Percentiles rank a stretch among this genome's conserved stretches.
Conservation (phyloP, 768 basidiomycete genomes). For the Tricholoma bakamatsutake region DNA sequence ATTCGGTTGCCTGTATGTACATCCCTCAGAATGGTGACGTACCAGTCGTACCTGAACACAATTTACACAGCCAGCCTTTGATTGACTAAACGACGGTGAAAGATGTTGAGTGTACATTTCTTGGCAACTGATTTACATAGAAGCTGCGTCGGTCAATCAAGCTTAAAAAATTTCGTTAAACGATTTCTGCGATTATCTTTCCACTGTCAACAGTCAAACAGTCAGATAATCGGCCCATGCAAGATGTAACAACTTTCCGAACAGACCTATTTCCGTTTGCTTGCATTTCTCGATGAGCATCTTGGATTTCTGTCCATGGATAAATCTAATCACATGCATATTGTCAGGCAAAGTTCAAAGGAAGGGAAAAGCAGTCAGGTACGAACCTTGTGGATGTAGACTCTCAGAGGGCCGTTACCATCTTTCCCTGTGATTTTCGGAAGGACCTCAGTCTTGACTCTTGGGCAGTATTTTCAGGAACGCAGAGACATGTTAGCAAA, state of each 20-base stretch:
- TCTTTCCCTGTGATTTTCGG: constrained; percentile 50
- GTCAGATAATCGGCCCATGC: constrained; percentile 1
- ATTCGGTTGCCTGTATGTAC: too few species aligned
- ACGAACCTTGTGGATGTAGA: constrained; percentile 69
- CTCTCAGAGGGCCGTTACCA: constrained; percentile 57
- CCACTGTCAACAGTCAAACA: constrained; percentile 26
- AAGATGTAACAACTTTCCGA: neutral
- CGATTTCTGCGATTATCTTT: constrained; percentile 40
- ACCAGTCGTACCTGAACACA: too few species aligned
- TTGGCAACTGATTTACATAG: neutral
- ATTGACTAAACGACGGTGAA: too few species aligned
- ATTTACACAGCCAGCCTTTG: too few species aligned
- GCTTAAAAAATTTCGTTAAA: constrained; percentile 13
- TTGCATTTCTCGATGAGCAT: constrained; percentile 83
- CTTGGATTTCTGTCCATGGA: constrained; percentile 72
- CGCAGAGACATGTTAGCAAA: neutral
- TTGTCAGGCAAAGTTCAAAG: neutral
- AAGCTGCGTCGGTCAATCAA: neutral
- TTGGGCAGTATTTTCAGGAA: constrained; percentile 11
- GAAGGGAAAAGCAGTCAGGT: constrained; percentile 2
- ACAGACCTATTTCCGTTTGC: constrained; percentile 49
- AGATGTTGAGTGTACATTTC: neutral
- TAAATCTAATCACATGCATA: constrained; percentile 48
- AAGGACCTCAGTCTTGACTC: constrained; percentile 53
- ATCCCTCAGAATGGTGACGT: too few species aligned